Base-by-base conservation (phyloP, 139 green algal species). In the Micractinium conductrix region DNA sequence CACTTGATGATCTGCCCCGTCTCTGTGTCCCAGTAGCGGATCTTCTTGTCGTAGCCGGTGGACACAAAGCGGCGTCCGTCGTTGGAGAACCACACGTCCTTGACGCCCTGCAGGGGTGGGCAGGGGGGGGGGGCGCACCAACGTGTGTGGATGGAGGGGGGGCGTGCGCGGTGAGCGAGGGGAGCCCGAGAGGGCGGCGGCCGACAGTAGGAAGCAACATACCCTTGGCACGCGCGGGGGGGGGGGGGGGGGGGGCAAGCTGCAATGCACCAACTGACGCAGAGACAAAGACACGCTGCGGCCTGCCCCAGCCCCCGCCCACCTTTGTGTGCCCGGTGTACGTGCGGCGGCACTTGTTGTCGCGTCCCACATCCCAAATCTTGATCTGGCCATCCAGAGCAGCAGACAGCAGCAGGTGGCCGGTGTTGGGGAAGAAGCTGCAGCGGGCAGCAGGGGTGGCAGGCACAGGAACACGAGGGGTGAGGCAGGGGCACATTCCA, bases 1-100 rank as follows among this genome's bases (percentile, higher is more conserved):
- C 55, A 79, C 63, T 48, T 71, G 38, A 94, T 79, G 14, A 95
- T 89, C 72, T 93, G 78, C 5, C 97, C 97, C 28, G 97, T 99
- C 88, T 99, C 97, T 26, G 97, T 99, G 88, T 99, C 97, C 97
- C 97, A 99, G 60, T 98, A 87, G 72, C 95, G 95, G 67, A 99
- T 95, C 79, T 96, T 96, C 85, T 93, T 95, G 88, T 98, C 96
- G 72, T 97, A 99, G 28, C 91, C 93, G 35, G 92, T 93, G 84
- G 88, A 95, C 35, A 98, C 81, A 86, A 99, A 99, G 50, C 90
- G 91, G 21, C 80, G 67, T 69, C 97, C 97, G 84, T 98, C 94
- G 72, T 95, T 95, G 80, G 68, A 95, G 91, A 99, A 99, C 72
- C 88, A 93, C 62, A 97, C 93, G 86, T 98, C 97, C 45, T 95